phyloP scores from a whole-genome alignment of 768 basidiomycete genomes.

The Macrolepiota albuminosa region DNA sequence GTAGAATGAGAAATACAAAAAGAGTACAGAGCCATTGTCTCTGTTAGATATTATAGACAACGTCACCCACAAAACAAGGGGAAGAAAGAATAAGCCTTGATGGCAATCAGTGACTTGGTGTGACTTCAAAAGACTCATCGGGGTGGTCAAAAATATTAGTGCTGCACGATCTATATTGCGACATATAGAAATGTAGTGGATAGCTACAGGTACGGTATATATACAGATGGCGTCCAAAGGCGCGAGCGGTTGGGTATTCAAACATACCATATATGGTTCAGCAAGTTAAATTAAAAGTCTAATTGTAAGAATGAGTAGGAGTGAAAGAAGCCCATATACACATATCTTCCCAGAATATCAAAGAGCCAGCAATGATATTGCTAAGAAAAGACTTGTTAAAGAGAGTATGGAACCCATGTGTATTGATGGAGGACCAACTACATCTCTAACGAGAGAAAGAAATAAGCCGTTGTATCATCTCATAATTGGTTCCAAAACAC shows the following conservation, averaged over 20 bases:
- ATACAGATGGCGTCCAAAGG: neutral
- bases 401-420: neutral
- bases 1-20: neutral
- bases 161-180: neutral
- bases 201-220: neutral
- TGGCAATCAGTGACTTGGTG: neutral
- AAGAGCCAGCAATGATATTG: slow-evolving; percentile 5
- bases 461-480: neutral
- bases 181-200: neutral
- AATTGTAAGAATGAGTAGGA: slow-evolving; percentile 1
- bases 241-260: neutral
- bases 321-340: neutral
- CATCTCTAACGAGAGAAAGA: slow-evolving; percentile 1
- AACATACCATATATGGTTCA: neutral
- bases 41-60: neutral
- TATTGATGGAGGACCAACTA: neutral
- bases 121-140: neutral
- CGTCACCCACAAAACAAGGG: neutral
- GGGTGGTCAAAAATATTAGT: neutral
- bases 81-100: neutral
- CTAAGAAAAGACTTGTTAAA: slow-evolving; percentile 1
- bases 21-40: neutral
- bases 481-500: slow-evolving; percentile 10
- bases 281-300: neutral
- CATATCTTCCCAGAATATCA: neutral